Conservation (phyloP, 148 eudicot species). For the Rhododendron henanense region DNA sequence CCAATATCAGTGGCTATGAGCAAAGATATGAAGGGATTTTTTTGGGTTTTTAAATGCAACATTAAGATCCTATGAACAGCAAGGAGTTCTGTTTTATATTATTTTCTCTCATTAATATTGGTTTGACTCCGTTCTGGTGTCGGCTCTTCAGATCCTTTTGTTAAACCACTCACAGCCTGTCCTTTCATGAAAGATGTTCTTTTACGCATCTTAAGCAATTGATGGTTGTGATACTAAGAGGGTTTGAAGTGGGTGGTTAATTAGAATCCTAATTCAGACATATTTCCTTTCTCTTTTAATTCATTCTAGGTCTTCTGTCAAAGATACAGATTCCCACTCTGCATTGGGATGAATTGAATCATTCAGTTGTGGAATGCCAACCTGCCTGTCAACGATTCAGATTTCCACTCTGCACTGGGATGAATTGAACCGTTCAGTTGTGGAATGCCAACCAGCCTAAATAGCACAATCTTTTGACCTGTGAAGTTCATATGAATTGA, state of each 20-base stretch:
- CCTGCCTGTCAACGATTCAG: neutral
- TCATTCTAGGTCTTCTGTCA: neutral
- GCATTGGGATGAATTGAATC: neutral
- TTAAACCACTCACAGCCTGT: slow-evolving; percentile 7
- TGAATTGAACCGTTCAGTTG: neutral
- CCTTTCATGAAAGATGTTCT: neutral
- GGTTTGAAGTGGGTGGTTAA: neutral
- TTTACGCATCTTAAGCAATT: neutral
- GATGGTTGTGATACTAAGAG: neutral
- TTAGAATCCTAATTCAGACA: neutral
- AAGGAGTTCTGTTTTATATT: neutral
- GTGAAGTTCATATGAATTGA: neutral
- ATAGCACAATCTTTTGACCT: neutral
- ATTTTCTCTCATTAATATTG: neutral
- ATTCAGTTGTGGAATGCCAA: neutral
- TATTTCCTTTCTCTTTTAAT: neutral
- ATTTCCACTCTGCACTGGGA: slow-evolving; percentile 1
- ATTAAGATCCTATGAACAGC: neutral
- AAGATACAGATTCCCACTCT: neutral
- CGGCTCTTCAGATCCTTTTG: neutral
- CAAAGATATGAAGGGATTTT: neutral
- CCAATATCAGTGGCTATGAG: slow-evolving; percentile 10
- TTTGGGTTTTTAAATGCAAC: neutral
- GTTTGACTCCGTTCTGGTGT: slow-evolving; percentile 15
- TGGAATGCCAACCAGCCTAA: neutral